A percentile compares a stretch with the other conserved stretches of the same genome.
phyloP scores from a whole-genome alignment of 768 basidiomycete genomes.

The Boletus edulis region DNA sequence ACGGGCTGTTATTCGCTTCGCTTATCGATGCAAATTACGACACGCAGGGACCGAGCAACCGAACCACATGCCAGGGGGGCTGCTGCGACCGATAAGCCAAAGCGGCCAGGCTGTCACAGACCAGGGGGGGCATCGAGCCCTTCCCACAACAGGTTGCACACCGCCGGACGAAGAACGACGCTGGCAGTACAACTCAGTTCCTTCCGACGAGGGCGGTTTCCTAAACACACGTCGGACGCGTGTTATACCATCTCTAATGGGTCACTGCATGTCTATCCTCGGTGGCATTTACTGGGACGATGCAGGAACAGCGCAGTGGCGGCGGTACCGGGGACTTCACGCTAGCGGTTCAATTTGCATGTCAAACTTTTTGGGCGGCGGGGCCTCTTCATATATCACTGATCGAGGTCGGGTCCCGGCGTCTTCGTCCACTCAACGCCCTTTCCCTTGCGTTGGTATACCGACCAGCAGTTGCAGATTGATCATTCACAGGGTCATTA shows the following conservation, averaged over 20 bases:
- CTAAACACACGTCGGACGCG: background rate
- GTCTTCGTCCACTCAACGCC: background rate
- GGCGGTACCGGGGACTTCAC: background rate
- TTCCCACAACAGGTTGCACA: background rate
- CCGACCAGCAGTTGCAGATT: background rate
- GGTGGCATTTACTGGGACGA: background rate
- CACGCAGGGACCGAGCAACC: too few relatives aligned
- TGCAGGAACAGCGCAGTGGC: background rate
- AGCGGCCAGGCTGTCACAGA: background rate
- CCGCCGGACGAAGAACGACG: background rate
- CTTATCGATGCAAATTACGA: too few relatives aligned
- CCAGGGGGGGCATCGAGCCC: too few relatives aligned
- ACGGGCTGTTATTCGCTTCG: too few relatives aligned
- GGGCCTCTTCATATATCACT: background rate
- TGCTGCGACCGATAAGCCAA: background rate
- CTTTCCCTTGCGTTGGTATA: background rate
- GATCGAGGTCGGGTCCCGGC: background rate
- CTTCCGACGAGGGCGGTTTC: slow-evolving; percentile 2
- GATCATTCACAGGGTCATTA: background rate
- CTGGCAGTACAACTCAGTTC: background rate
- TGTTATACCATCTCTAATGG: background rate
- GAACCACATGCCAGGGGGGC: too few relatives aligned
- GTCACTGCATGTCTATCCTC: background rate
- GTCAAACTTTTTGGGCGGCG: background rate
- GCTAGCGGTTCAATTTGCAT: background rate